phyloP scores from a whole-genome alignment of 2,329 filamentous ascomycete species.

The Fusarium sp. region DNA sequence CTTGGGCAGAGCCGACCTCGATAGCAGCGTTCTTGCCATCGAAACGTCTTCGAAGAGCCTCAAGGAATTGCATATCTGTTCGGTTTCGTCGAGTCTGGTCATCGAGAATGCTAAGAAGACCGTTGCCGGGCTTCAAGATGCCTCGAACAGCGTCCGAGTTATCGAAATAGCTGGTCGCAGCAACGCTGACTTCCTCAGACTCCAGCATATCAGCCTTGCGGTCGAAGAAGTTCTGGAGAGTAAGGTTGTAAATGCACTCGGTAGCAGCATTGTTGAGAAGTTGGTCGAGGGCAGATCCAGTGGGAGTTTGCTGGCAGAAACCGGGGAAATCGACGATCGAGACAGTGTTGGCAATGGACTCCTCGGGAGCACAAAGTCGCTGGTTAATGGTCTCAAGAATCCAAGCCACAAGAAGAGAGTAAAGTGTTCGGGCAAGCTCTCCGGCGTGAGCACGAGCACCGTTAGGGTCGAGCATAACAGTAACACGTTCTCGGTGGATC shows the following conservation, averaged over 20 bases:
- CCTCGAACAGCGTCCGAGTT: slow-evolving; percentile 95
- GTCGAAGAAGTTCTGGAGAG: slow-evolving; percentile 95
- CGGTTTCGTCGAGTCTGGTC: slow-evolving; percentile 93
- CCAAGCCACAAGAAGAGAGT: slow-evolving; percentile 92
- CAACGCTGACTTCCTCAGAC: slow-evolving; percentile 89
- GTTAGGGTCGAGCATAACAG: slow-evolving; percentile 93
- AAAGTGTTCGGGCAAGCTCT: slow-evolving; percentile 91
- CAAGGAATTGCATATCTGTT: slow-evolving; percentile 88
- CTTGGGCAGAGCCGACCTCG: slow-evolving; percentile 76
- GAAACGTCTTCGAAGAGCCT: slow-evolving; percentile 91
- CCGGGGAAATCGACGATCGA: slow-evolving; percentile 97
- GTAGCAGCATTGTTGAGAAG: slow-evolving; percentile 93
- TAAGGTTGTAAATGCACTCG: slow-evolving; percentile 92
- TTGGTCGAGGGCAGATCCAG: slow-evolving; percentile 88
- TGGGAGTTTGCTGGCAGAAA: slow-evolving; percentile 85
- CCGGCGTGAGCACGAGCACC: slow-evolving; percentile 93
- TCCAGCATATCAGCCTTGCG: slow-evolving; percentile 93
- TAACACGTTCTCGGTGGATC: slow-evolving; percentile 95
- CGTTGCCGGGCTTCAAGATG: slow-evolving; percentile 90
- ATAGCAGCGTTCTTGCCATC: slow-evolving; percentile 95
- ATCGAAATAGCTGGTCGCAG: slow-evolving; percentile 96
- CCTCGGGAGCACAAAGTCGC: slow-evolving; percentile 85
- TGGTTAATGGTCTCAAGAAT: slow-evolving; percentile 95
- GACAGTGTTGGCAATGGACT: slow-evolving; percentile 90
- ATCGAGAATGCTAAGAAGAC: slow-evolving; percentile 91